A percentile compares a stretch with the other conserved stretches of the same genome.
phyloP scores from a whole-genome alignment of 306 rosid genomes.

The Mimosa pudica region DNA sequence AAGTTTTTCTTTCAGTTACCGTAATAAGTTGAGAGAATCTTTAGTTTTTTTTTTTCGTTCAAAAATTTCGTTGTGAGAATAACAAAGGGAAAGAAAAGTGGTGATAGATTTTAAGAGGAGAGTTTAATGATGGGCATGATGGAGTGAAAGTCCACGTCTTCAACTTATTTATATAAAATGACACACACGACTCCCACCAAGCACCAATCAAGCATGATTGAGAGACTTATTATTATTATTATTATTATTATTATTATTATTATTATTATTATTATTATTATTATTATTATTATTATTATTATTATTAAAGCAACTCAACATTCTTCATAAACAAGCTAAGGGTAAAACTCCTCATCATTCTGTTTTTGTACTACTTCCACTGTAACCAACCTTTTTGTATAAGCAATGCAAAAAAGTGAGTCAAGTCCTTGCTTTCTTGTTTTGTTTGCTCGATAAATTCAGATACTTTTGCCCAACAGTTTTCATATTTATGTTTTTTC shows the following conservation, averaged over 20 bases:
- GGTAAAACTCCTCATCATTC: conserved; percentile 3
- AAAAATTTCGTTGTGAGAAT: background rate
- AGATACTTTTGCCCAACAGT: background rate
- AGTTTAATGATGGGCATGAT: conserved; percentile 14
- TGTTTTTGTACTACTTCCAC: conserved; percentile 5
- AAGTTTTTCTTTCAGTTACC: no score
- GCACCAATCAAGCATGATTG: conserved; percentile 22
- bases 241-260: background rate
- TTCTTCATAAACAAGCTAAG: conserved; percentile 24
- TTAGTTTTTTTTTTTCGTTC: no score
- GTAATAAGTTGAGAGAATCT: no score
- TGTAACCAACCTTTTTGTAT: background rate
- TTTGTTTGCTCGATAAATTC: background rate
- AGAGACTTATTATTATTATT: background rate
- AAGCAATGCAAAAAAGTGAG: background rate
- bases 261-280: background rate
- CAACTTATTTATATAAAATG: background rate
- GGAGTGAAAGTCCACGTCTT: conserved; percentile 10
- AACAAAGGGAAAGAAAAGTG: background rate
- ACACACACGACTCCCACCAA: conserved; percentile 32
- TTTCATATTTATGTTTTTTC: background rate
- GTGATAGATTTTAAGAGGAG: background rate
- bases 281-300: background rate
- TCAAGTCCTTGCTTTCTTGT: background rate
- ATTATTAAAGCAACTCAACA: background rate